A percentile compares a stretch with the other conserved stretches of the same genome.
phyloP scores from a whole-genome alignment of 805 yeast species.

The Kregervanrija fluxuum region DNA sequence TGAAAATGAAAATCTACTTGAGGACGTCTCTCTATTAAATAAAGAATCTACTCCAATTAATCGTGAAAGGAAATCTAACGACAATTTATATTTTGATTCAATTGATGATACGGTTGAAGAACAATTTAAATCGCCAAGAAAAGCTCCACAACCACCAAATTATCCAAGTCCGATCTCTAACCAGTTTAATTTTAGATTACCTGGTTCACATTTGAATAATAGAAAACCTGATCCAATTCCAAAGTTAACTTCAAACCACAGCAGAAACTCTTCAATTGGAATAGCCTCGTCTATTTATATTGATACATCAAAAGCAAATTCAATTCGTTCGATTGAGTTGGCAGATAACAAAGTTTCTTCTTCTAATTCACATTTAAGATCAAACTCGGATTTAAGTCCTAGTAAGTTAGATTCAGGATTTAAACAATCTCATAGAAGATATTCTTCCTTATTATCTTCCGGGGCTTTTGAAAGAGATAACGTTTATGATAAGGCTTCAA shows the following conservation, averaged over 20 bases:
- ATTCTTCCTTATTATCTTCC: slow-evolving; percentile 14
- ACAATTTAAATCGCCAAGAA: slow-evolving; percentile 57
- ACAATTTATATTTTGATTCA: too few species aligned
- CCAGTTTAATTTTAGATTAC: slow-evolving; percentile 19
- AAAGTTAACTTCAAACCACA: slow-evolving; percentile 10
- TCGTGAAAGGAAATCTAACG: not conserved
- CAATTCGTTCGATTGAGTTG: too few species aligned
- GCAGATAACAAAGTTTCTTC: too few species aligned
- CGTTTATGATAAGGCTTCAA: slow-evolving; percentile 14
- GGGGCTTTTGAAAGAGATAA: slow-evolving; percentile 17
- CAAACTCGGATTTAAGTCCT: too few species aligned
- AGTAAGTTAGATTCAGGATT: too few species aligned
- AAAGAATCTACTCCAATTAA: too few species aligned
- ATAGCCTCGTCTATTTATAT: slow-evolving; percentile 35
- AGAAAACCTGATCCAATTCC: not conserved
- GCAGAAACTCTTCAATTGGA: slow-evolving; percentile 23
- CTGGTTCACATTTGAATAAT: slow-evolving; percentile 3
- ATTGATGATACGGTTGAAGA: not conserved
- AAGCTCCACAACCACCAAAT: slow-evolving; percentile 62
- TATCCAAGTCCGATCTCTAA: slow-evolving; percentile 21
- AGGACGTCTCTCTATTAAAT: too few species aligned
- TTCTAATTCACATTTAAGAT: too few species aligned
- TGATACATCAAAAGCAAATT: slow-evolving; percentile 14
- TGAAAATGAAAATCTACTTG: too few species aligned
- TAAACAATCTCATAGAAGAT: too few species aligned